Percentiles rank a stretch among this genome's conserved stretches.
phyloP scores from a whole-genome alignment of 495 filamentous ascomycete species.

The Talaromyces nanjingensis region DNA sequence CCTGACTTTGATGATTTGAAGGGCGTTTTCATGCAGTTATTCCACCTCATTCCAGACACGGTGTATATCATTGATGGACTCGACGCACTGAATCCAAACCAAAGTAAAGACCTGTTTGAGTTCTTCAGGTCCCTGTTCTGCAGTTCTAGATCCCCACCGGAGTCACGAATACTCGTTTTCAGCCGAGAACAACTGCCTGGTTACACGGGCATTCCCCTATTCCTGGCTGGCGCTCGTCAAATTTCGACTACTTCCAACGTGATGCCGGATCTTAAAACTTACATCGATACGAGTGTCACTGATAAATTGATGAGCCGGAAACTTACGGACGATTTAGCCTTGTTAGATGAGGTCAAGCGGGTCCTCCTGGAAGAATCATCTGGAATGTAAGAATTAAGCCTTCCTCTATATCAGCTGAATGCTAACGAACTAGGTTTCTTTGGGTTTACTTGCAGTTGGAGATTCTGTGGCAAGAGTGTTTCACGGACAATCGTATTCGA shows the following conservation, averaged over 20 bases:
- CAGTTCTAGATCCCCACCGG: background rate
- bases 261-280: background rate
- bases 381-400: constrained; percentile 17
- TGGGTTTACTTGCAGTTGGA: background rate
- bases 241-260: background rate
- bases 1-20: background rate
- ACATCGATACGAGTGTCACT: background rate
- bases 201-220: background rate
- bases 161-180: background rate
- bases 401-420: background rate
- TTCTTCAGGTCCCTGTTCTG: background rate
- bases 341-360: constrained; percentile 14
- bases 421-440: background rate
- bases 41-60: background rate
- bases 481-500: background rate
- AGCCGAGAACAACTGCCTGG: background rate
- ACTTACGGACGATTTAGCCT: constrained; percentile 14
- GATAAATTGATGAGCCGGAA: constrained; percentile 6
- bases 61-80: background rate
- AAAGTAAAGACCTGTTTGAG: background rate
- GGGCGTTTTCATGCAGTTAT: background rate
- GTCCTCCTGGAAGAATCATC: constrained; percentile 13
- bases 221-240: background rate
- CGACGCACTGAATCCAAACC: background rate
- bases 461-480: background rate